Base-by-base conservation (phyloP, 192 early-diverging fungal species). In the Umbelopsis sp. region DNA sequence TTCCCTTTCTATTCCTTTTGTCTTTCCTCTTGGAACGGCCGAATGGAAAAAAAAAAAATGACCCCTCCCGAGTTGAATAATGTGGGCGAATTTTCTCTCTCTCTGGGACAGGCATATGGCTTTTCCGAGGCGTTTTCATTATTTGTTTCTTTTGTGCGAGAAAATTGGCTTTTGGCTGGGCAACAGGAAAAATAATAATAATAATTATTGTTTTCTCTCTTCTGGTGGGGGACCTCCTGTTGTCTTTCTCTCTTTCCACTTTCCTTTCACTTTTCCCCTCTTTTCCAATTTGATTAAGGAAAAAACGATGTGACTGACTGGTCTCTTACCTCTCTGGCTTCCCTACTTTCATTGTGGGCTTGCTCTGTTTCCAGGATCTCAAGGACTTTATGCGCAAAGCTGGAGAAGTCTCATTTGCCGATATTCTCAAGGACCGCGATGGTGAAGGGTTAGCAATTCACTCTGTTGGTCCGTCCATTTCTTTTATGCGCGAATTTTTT, bases 311-410 rank as follows among this genome's bases (percentile, higher is more conserved):
- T 49, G 47, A 52, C 70, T 53, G 59, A 34, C 47, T 53, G 38
- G 69, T 54, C n/a, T 54, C 51, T 76, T 36, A 14, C 52, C 54
- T 50, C 45, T 45, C 26, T 53, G 47, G 44, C 53, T 72, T 20
- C 45, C 24, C 20, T 43, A 51, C 44, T 51, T 70, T 52, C 7
- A 45, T 32, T 62, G 56, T 62, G 43, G 51, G 32, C 45, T 75
- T 65, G 73, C 32, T 65, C 34, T 74, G 47, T 52, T 78, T 82
- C 75, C 84, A 97, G 95, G 96, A 96, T 84, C 86, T 98, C 83
- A 98, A 98, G 85, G 96, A 97, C 77, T 84, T 95, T 72, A 93
- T 97, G 83, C 92, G 95, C 70, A 94, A 94, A 73, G 96, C 94
- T 32, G 96, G 96, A 65, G 94, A 96, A 77, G 96, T 98, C 20